Conservation (phyloP, 1,284 basidiomycete species). For the Rugosomyces carneus region DNA sequence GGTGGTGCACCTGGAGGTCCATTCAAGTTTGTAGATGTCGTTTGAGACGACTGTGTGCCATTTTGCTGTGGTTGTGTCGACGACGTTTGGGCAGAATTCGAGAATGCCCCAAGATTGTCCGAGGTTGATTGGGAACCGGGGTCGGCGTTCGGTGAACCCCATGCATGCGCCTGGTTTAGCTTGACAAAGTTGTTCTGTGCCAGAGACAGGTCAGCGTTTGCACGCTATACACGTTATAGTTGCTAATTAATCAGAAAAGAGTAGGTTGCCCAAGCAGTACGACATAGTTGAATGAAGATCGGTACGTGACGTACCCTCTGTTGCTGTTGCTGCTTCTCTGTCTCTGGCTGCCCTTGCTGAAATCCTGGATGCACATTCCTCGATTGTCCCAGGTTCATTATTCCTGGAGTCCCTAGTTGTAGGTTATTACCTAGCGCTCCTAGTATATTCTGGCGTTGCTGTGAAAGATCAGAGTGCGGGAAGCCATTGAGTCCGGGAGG, state of each 20-base stretch:
- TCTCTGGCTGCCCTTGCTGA: conserved; percentile 47
- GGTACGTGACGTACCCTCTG: conserved; percentile 45
- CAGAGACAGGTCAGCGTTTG: conserved; percentile 18
- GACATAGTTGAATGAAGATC: conserved; percentile 11
- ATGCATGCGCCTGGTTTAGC: conserved; percentile 57
- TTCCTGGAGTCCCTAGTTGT: conserved; percentile 52
- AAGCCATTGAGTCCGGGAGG: conserved; percentile 73
- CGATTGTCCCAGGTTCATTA: conserved; percentile 58
- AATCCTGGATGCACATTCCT: conserved; percentile 57
- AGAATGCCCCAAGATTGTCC: conserved; percentile 20
- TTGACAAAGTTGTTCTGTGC: conserved; percentile 54
- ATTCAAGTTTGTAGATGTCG: conserved; percentile 32
- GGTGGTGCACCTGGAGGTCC: conserved; percentile 53
- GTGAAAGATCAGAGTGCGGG: conserved; percentile 38
- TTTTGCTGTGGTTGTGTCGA: conserved; percentile 27
- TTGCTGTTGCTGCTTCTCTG: conserved; percentile 63
- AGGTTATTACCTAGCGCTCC: conserved; percentile 40
- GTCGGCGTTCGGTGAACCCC: conserved; percentile 50
- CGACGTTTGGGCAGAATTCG: conserved; percentile 23
- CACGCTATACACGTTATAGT: conserved; percentile 12
- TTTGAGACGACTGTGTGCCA: conserved; percentile 33
- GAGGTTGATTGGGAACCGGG: conserved; percentile 28
- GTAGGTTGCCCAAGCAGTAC: conserved; percentile 1
- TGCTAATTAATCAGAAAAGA: conserved; percentile 8
- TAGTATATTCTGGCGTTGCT: conserved; percentile 48